Base-by-base conservation (phyloP, 148 eudicot genomes). In the Chenopodium suecicum region DNA sequence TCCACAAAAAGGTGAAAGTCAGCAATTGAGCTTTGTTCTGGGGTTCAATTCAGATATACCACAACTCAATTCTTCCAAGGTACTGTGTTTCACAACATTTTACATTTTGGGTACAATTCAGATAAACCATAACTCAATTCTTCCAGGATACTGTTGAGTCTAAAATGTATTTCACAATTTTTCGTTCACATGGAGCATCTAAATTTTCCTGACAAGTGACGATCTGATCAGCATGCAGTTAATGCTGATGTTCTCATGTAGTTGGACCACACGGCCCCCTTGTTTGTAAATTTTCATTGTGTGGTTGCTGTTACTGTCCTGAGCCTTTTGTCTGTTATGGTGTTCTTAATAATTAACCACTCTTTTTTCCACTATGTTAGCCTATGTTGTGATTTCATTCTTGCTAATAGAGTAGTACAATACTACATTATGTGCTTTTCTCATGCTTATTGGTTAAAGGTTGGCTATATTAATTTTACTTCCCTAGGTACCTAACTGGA, bases 21-120 rank as follows among this genome's bases (percentile, higher is more conserved):
- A 85, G 79, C 98, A 89, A 80, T 89, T 91, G 88, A 92, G 98
- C 84, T 96, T 96, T 87, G 93, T 91, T 80, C 76, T 92, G 85
- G 97, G 97, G 70, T 91, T 92, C 73, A 90, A 88, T 82, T 92
- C 99, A n/a, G 89, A 92, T 81, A 74, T 86, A 47, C 85, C 88
- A 13, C 86, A 84, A 50, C 89, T 95, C 17, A 95, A 95, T 88
- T 92, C 99, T 27, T 76, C 92, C 48, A 95, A 93, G 97, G 98
- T 92, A 41, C 7, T 41, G 44, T 41, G 44, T 6, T 41, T 41
- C 44, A 41, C 44, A 4, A 41, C 44, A 5, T 41, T 41, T 41
- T 37, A 4, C 41, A 37, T 41, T 41, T 41, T 41, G 97, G 97
- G 70, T 92, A 90, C 73, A 90, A 88, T 82, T 92, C 98, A n/a